Conservation (phyloP, 768 basidiomycete genomes). For the Dentipellis sp. region DNA sequence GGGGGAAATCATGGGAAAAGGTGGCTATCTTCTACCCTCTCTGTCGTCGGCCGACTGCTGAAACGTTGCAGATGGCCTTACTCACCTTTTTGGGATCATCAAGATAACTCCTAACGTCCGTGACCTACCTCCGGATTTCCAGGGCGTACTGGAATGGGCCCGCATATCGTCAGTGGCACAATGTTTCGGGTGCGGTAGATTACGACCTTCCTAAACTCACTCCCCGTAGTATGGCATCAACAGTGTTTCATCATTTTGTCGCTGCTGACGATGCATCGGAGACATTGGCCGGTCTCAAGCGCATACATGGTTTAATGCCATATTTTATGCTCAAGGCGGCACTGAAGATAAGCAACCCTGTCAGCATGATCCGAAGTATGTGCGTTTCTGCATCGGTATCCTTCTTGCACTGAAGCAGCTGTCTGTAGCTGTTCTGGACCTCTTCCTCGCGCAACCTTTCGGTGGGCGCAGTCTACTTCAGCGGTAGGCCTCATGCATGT, state of each 20-base stretch:
- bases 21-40: constrained; percentile 23
- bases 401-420: neutral
- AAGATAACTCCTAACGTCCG: constrained; percentile 69
- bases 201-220: neutral
- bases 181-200: too few species aligned
- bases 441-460: constrained; percentile 96
- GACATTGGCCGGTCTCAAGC: constrained; percentile 78
- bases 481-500: constrained; percentile 36
- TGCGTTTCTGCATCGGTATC: neutral
- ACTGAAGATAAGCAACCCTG: constrained; percentile 88
- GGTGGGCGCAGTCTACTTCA: constrained; percentile 89
- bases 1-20: constrained; percentile 86
- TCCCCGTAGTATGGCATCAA: constrained; percentile 72
- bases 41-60: constrained; percentile 1
- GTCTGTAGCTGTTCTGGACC: constrained; percentile 59
- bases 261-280: constrained; percentile 91
- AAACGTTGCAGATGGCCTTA: constrained; percentile 67
- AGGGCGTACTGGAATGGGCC: constrained; percentile 92
- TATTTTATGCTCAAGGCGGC: constrained; percentile 94
- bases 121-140: constrained; percentile 75
- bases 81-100: constrained; percentile 81
- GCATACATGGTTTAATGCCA: constrained; percentile 94
- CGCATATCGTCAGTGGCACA: constrained; percentile 72
- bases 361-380: constrained; percentile 88
- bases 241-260: constrained; percentile 91